Evolutionary conservation across 2,329 filamentous ascomycete genomes (phyloP), one percentile per base, ranked within the genome.

Genomic region (Hypoxylon sp.): DNA sequence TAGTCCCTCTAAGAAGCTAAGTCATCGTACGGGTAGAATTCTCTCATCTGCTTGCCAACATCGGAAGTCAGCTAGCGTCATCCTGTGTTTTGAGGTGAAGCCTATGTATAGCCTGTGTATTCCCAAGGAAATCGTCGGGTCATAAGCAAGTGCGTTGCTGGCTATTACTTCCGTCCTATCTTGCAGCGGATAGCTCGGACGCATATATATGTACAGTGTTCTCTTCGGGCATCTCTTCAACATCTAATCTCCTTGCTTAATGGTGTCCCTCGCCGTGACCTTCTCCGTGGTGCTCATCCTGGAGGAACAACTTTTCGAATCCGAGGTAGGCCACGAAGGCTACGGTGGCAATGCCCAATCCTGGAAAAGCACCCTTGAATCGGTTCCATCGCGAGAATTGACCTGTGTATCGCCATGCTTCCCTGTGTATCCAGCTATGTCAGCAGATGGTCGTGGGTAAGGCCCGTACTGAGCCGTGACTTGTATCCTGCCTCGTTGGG

Each of bases 331-430:
- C 91, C 55, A 91, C 90, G 81, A 99, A 99, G 50, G 95, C 95
- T 67, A 96, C 95, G 4, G 92, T 92, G 33, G 94, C 96, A 75
- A 95, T 97, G 72, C 96, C 96, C 76, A 99, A 87, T 69, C 96
- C 96, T 40, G 96, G 96, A 80, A 99, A 94, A 72, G 90, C 86
- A 77, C 88, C 85, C 84, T 91, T 94, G 86, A 98, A 96, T 76
- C 96, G 92, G 84, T 97, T 97, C 84, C 86, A 92, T 76, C 95
- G 89, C 73, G 91, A 91, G 86, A 98, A 98, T 61, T 89, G 91
- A 71, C 95, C 96, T 37, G 88, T 90, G 86, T 97, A 98, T 82
- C 96, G 89, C 96, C 96, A 99, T 79, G 92, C 88, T 85, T 99
- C 96, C 79, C 96, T 99, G 80, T 72, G 14, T n/a, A 27, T 27